Conservation (phyloP, 148 eudicot genomes). For the Suaeda aralocaspica region DNA sequence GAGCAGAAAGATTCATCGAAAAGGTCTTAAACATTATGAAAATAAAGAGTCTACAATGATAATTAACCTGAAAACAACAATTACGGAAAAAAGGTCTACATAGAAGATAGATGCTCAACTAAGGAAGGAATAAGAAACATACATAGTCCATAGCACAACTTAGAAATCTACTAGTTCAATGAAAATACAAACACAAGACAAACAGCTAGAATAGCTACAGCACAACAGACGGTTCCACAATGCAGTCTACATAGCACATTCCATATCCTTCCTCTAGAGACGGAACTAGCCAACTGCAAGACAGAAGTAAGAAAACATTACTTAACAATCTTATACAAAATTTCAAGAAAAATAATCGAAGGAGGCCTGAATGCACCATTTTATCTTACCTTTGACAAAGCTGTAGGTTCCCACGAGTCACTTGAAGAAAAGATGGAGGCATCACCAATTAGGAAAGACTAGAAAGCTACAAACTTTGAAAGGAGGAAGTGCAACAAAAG, state of each 20-base stretch:
- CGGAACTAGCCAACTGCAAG: constrained; percentile 17
- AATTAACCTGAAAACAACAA: background rate
- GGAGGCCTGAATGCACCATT: background rate
- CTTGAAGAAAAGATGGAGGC: constrained; percentile 6
- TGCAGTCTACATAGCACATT: background rate
- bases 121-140: constrained; percentile 4
- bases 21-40: background rate
- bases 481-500: constrained; percentile 19
- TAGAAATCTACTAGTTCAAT: constrained; percentile 15
- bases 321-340: background rate
- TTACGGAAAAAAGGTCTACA: constrained; percentile 14
- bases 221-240: constrained; percentile 19
- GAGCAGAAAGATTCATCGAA: background rate
- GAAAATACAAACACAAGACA: constrained; percentile 13
- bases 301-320: background rate
- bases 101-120: constrained; percentile 2
- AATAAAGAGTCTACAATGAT: constrained; percentile 1
- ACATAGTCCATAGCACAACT: background rate
- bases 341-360: background rate
- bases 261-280: constrained; percentile 8
- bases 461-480: constrained; percentile 1
- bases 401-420: constrained; percentile 8
- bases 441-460: constrained; percentile 3
- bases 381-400: constrained; percentile 7
- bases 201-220: constrained; percentile 17